Evolutionary conservation across 371 early-diverging fungal genomes (phyloP).

Genomic region (Rhizopus sp.): DNA sequence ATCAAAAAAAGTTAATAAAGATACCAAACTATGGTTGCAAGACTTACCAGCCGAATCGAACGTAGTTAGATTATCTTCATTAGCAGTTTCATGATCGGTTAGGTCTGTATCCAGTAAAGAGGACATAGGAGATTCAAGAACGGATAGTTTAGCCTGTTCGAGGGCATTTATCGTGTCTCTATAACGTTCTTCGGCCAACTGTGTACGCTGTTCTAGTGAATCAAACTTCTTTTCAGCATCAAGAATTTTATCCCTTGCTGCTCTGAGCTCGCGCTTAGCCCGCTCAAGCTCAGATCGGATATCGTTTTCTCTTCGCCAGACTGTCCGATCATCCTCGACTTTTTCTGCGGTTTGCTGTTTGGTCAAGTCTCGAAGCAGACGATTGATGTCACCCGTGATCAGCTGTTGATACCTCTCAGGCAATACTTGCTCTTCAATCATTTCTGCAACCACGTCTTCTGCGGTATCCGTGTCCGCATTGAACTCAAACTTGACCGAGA

Average conservation of each 20-base stretch:
- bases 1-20: not conserved
- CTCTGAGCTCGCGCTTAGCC: slow-evolving; percentile 28
- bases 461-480: slow-evolving; percentile 89
- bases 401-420: slow-evolving; percentile 75
- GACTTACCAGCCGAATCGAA: not conserved
- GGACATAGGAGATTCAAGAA: not conserved
- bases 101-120: slow-evolving; percentile 5
- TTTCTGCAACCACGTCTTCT: slow-evolving; percentile 90
- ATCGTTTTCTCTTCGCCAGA: slow-evolving; percentile 54
- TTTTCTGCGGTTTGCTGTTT: slow-evolving; percentile 47
- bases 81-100: slow-evolving; percentile 5
- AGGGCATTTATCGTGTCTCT: slow-evolving; percentile 41
- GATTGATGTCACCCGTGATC: slow-evolving; percentile 86
- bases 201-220: slow-evolving; percentile 26
- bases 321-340: slow-evolving; percentile 45
- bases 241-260: slow-evolving; percentile 28
- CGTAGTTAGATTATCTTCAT: not conserved
- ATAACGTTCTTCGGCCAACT: slow-evolving; percentile 37
- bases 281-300: slow-evolving; percentile 46
- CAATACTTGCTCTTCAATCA: slow-evolving; percentile 87
- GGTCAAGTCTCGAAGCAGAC: slow-evolving; percentile 76
- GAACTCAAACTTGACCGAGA: slow-evolving; percentile 90
- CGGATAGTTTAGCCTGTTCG: slow-evolving; percentile 20
- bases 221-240: slow-evolving; percentile 44
- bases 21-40: not conserved